Evolutionary conservation across 805 yeast species (phyloP), one percentile per base, ranked within the genome.

Genomic region (Starmerella floricola): DNA sequence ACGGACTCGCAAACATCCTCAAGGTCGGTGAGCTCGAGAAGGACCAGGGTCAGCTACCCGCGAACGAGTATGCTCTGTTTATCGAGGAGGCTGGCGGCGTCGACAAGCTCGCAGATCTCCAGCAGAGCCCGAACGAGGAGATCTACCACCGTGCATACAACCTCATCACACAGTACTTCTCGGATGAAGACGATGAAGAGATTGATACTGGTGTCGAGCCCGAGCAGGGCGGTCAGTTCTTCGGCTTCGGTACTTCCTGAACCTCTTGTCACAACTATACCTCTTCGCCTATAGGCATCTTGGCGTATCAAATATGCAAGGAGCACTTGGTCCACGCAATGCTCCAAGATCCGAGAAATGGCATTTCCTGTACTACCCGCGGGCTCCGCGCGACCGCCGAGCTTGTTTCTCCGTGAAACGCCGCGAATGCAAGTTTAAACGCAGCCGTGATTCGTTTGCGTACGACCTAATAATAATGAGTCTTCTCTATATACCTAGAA

Each of bases 41-140:
- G 64, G 95, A 86, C 58, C 70, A 78, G 42, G 70, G 74, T 46
- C 82, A 80, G 44, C 61, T 78, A 15, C 63, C 71, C 38, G 71
- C 77, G 56, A 91, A 91, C 65, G 84, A 82, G 62, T 80, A 87
- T 60, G 95, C 97, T 21, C 72, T 86, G 49, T 85, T 66, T 66
- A 82, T 91, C 59, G 98, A 91, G 67, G 96, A 88, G 62, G 96
- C 96, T 34, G 97, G 96, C 56, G 98, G 98, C 49, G 80, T 86
- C 77, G 97, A 91, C 63, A 87, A 84, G 68, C 88, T 91, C 55
- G 80, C 81, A 63, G 85, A 83, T 48, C 82, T 94, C 61, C 98
- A 91, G 71, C 76, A 73, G 61, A 86, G 84, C 65, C 83, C 78
- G 58, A 91, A 88, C 64, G 93, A 88, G 60, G 83, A 79, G 59